Evolutionary conservation across 352 stramenopile genomes (phyloP), one percentile per base, ranked within the genome.

Genomic region (Globisporangium takayamanum): DNA sequence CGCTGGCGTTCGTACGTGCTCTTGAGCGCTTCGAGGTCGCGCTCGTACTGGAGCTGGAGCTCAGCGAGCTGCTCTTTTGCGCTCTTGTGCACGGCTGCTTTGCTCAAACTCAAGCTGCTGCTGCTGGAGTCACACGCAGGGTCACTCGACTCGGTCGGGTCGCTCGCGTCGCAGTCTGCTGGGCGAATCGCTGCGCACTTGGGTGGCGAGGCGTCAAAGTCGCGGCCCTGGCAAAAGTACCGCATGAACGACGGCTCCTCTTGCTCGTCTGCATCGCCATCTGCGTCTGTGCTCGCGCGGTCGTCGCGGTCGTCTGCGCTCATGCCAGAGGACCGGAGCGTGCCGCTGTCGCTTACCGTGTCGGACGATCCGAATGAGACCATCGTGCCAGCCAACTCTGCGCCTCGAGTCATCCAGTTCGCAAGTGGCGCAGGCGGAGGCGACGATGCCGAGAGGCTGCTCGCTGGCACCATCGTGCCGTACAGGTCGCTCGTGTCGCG

Each of bases 181-280:
- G 70, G 10, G 28, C 48, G 57, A 8, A 52, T 28, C 18, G 56
- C 49, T 3, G 53, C 55, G 44, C 44, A 58, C 37, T 57, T 49
- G 11, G 16, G 16, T 15, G 25, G 49, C 54, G 66, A 50, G 45
- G 60, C 2, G 53, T 62, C 28, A 28, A 63, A 57, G 36, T 69
- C 22, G 15, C 50, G 48, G 41, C 60, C 62, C 18, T 60, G 60
- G 30, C 80, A 72, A 63, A 92, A 89, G 65, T 89, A 92, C 53
- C 88, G 90, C 78, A 92, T 92, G 65, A 92, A 92, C 20, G 83
- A 88, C 33, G 83, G 80, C 63, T 92, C 74, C 12, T 55, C 55
- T 37, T 26, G 22, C 48, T 55, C 55, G 2, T 42, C 26, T 20
- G 15, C 30, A 18, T 26, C 36, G 20, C 26, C 15, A 8, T 53